Evolutionary conservation across 2,329 filamentous ascomycete species (phyloP).

Genomic region (Aspergillus neotritici): DNA sequence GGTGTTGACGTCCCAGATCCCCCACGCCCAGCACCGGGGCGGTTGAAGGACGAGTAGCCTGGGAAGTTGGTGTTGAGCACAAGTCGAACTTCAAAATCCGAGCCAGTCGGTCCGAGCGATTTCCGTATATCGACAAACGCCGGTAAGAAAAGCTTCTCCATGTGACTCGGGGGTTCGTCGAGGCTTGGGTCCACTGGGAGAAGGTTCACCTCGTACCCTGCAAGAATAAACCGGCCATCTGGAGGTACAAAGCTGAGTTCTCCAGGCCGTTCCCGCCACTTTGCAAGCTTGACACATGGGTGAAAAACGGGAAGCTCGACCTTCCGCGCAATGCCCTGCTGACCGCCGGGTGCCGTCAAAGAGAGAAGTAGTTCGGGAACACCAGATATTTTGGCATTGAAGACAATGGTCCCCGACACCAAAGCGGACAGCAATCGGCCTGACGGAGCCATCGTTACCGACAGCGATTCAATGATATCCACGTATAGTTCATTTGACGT

Average conservation of each 20-base stretch:
- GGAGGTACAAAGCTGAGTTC: slow-evolving; percentile 95
- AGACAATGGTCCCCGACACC: slow-evolving; percentile 86
- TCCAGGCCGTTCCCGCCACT: slow-evolving; percentile 82
- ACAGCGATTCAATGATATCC: slow-evolving; percentile 84
- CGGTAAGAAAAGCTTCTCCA: slow-evolving; percentile 69
- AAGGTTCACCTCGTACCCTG: slow-evolving; percentile 89
- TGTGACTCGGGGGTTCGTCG: slow-evolving; percentile 48
- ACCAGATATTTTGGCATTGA: slow-evolving; percentile 91
- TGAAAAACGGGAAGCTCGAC: slow-evolving; percentile 92
- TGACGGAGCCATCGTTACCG: slow-evolving; percentile 83
- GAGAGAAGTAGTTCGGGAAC: slow-evolving; percentile 83
- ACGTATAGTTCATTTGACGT: slow-evolving; percentile 97
- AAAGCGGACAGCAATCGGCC: slow-evolving; percentile 81
- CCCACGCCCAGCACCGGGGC: slow-evolving; percentile 35
- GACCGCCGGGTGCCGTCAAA: slow-evolving; percentile 74
- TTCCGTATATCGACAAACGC: slow-evolving; percentile 77
- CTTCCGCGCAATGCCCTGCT: slow-evolving; percentile 65
- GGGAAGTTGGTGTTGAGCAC: slow-evolving; percentile 63
- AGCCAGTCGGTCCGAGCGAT: slow-evolving; percentile 64
- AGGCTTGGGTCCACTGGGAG: slow-evolving; percentile 63
- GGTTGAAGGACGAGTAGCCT: slow-evolving; percentile 38
- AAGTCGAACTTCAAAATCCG: slow-evolving; percentile 84
- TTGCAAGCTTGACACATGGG: slow-evolving; percentile 83
- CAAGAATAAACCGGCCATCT: slow-evolving; percentile 87
- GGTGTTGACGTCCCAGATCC: slow-evolving; percentile 44